A percentile compares a stretch with the other conserved stretches of the same genome.
Conservation (phyloP, 2,329 filamentous ascomycete species). For the Epichloe scottii region DNA sequence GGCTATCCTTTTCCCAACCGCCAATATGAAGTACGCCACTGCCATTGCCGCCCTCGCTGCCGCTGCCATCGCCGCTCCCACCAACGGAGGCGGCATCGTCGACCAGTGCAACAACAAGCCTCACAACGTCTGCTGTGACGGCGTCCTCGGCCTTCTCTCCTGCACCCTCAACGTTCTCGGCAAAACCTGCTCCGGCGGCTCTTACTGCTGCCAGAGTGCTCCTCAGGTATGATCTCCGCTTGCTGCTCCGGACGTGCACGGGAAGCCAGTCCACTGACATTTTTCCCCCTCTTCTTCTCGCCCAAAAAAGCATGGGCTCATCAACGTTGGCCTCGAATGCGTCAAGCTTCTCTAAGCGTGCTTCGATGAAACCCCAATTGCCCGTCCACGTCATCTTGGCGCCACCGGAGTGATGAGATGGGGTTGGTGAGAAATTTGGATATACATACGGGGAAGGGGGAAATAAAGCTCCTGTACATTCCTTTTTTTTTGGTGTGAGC, state of each 20-base stretch:
- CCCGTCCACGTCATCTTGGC: too few species aligned
- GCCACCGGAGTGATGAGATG: too few species aligned
- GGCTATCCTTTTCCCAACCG: neutral
- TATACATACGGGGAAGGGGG: too few species aligned
- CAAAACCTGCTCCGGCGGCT: neutral
- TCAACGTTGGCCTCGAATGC: conserved; percentile 3
- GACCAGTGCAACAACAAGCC: neutral
- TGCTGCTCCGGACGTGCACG: neutral
- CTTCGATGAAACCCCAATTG: neutral
- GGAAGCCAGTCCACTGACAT: neutral
- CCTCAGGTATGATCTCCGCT: conserved; percentile 1
- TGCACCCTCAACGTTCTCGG: neutral
- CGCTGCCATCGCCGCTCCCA: conserved; percentile 1
- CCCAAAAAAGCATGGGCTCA: neutral
- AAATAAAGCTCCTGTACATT: too few species aligned
- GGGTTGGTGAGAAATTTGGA: too few species aligned
- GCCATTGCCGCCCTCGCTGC: conserved; percentile 4
- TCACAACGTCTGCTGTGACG: conserved; percentile 1
- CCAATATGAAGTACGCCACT: conserved; percentile 5
- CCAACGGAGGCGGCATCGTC: neutral
- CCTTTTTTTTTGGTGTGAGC: too few species aligned
- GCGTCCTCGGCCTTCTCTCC: neutral
- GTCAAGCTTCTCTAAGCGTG: neutral
- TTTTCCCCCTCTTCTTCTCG: neutral
- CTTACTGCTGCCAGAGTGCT: conserved; percentile 5